Conservation (phyloP, 169 alveolate genomes). For the Eimeria mitis region DNA sequence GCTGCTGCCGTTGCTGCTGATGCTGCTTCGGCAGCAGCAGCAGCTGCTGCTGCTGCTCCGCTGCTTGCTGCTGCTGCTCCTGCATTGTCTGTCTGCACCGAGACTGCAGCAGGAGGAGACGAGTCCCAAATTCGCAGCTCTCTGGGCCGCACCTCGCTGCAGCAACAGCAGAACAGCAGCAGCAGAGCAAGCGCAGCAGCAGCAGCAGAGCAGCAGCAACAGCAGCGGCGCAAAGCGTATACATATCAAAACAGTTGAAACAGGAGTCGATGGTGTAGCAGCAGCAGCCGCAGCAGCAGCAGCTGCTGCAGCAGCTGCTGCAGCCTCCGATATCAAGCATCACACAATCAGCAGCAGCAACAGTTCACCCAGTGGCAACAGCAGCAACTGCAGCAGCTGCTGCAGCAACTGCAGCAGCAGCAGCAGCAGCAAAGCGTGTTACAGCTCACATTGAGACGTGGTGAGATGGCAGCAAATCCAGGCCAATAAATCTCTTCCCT, state of each 20-base stretch:
- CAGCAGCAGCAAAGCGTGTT: constrained; percentile 38
- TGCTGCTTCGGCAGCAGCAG: not conserved
- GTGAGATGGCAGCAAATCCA: constrained; percentile 32
- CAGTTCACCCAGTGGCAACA: not conserved
- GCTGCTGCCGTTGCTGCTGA: constrained; percentile 40
- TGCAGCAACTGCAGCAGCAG: constrained; percentile 37
- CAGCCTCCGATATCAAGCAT: not conserved
- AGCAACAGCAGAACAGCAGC: constrained; percentile 39
- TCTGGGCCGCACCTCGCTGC: constrained; percentile 45
- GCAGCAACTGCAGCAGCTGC: constrained; percentile 44
- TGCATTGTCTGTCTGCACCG: not conserved
- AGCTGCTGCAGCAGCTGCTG: not conserved
- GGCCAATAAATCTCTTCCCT: constrained; percentile 1
- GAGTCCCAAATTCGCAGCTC: constrained; percentile 50
- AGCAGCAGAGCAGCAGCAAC: constrained; percentile 49
- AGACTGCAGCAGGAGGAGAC: constrained; percentile 4
- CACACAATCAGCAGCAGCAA: not conserved
- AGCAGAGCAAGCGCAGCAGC: constrained; percentile 51
- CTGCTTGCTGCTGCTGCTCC: constrained; percentile 26
- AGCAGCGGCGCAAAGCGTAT: constrained; percentile 5
- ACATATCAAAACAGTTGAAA: not conserved
- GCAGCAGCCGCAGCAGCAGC: not conserved
- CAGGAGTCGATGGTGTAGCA: not conserved
- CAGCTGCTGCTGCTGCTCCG: constrained; percentile 6
- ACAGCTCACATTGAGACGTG: constrained; percentile 3